A percentile compares a stretch with the other conserved stretches of the same genome.
phyloP scores from a whole-genome alignment of 164 flowering plant genomes.

The Nymphaea colorata region DNA sequence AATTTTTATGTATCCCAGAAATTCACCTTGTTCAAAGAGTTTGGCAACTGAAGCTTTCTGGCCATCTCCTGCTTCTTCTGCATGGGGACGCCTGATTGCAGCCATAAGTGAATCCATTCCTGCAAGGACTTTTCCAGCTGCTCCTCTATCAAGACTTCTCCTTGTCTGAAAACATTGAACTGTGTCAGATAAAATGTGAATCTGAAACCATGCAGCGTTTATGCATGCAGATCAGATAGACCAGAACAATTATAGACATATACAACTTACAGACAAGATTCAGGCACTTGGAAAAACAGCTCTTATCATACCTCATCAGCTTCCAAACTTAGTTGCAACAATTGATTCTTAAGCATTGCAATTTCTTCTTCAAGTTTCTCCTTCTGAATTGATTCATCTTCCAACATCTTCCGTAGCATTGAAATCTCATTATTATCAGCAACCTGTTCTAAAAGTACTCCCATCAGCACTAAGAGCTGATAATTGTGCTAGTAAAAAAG shows the following conservation, averaged over 20 bases:
- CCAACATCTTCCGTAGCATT: constrained; percentile 60
- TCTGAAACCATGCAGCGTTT: not conserved
- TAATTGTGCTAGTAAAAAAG: not conserved
- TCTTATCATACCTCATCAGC: constrained; percentile 71
- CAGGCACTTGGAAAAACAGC: not conserved
- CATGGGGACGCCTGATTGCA: constrained; percentile 42
- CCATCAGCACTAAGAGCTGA: not conserved
- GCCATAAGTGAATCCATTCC: constrained; percentile 44
- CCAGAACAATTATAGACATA: not conserved
- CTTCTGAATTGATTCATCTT: constrained; percentile 62
- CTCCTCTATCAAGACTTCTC: constrained; percentile 54
- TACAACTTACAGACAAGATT: not conserved
- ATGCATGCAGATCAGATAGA: not conserved
- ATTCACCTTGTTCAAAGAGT: constrained; percentile 87
- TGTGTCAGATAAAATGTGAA: not conserved
- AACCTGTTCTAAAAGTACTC: constrained; percentile 28
- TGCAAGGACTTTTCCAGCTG: constrained; percentile 22
- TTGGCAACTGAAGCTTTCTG: constrained; percentile 72
- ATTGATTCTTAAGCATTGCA: constrained; percentile 48
- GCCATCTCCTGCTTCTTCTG: constrained; percentile 47
- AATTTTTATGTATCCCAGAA: no score
- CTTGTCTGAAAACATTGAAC: constrained; percentile 41
- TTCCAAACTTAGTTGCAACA: constrained; percentile 74
- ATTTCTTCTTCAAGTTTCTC: constrained; percentile 85
- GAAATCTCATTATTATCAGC: constrained; percentile 50